Conservation (phyloP, 75 land plant species). For the Picea glauca region DNA sequence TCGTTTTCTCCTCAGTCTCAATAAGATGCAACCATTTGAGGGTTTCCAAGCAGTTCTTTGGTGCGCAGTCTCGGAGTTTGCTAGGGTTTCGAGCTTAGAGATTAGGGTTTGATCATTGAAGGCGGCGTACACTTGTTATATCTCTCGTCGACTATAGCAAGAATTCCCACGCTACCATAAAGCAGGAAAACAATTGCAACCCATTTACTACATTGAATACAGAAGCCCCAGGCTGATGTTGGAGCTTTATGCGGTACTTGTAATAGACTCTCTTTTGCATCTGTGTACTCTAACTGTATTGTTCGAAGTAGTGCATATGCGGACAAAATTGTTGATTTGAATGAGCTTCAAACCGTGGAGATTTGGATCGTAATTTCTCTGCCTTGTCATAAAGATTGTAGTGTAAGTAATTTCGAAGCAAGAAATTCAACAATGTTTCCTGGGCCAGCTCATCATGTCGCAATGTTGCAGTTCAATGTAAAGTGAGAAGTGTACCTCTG, state of each 20-base stretch:
- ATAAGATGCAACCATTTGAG: too few relatives aligned
- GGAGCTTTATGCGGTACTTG: slow-evolving; percentile 99
- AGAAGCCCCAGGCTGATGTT: slow-evolving; percentile 79
- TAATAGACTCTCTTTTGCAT: slow-evolving; percentile 94
- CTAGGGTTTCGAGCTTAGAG: too few relatives aligned
- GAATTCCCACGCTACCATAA: slow-evolving; percentile 29
- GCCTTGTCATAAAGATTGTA: slow-evolving; percentile 99
- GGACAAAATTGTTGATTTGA: slow-evolving; percentile 98
- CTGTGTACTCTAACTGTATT: slow-evolving; percentile 97
- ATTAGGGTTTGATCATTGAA: too few relatives aligned
- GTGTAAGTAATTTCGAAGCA: slow-evolving; percentile 95
- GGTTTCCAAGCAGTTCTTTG: too few relatives aligned
- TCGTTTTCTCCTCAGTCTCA: too few relatives aligned
- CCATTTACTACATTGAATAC: slow-evolving; percentile 96
- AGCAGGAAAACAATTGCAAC: slow-evolving; percentile 90
- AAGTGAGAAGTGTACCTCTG: slow-evolving; percentile 78
- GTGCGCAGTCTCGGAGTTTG: too few relatives aligned
- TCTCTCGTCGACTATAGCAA: too few relatives aligned
- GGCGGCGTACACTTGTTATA: too few relatives aligned
- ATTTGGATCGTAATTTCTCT: slow-evolving; percentile 95
- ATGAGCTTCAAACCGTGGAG: slow-evolving; percentile 95
- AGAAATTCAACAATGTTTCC: slow-evolving; percentile 94
- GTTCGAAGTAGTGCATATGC: slow-evolving; percentile 90
- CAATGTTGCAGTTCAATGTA: slow-evolving; percentile 92
- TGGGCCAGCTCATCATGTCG: slow-evolving; percentile 97